Conservation (phyloP, 2,329 filamentous ascomycete species). For the Trichothecium sympodiale region DNA sequence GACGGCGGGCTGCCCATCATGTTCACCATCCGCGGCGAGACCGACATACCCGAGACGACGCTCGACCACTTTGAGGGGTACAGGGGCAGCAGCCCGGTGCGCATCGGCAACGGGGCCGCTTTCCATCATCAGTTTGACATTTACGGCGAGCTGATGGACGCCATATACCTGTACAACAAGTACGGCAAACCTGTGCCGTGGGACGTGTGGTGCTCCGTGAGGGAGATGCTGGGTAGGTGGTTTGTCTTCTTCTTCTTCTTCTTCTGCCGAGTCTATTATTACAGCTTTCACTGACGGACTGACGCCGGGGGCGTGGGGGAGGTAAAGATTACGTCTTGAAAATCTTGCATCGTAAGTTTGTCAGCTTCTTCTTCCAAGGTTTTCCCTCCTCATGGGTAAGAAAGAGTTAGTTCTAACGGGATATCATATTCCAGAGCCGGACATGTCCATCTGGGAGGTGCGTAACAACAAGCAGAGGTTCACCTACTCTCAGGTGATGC, state of each 20-base stretch:
- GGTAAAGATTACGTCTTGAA: slow-evolving; percentile 54
- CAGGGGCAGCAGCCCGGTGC: slow-evolving; percentile 57
- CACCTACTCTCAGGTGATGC: slow-evolving; percentile 72
- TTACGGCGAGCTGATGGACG: slow-evolving; percentile 69
- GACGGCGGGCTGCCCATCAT: slow-evolving; percentile 64
- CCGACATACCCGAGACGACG: slow-evolving; percentile 61
- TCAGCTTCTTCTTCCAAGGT: background rate
- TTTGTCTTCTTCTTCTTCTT: background rate
- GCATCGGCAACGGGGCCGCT: slow-evolving; percentile 67
- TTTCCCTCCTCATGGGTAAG: too few relatives aligned
- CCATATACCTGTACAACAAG: slow-evolving; percentile 69
- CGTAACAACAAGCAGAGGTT: slow-evolving; percentile 67
- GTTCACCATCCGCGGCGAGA: slow-evolving; percentile 68
- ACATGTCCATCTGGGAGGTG: slow-evolving; percentile 81
- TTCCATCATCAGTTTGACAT: slow-evolving; percentile 71
- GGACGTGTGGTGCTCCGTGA: slow-evolving; percentile 63
- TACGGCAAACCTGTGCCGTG: slow-evolving; percentile 67
- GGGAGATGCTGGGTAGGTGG: slow-evolving; percentile 47
- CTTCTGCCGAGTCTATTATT: background rate
- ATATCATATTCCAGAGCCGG: slow-evolving; percentile 37
- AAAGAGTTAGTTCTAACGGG: too few relatives aligned
- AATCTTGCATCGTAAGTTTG: slow-evolving; percentile 42
- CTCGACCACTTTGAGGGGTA: slow-evolving; percentile 64
- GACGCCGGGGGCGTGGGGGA: background rate
- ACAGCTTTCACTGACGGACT: background rate